Conservation (phyloP, 257 asterid genomes). For the Galeopsis tetrahit region DNA sequence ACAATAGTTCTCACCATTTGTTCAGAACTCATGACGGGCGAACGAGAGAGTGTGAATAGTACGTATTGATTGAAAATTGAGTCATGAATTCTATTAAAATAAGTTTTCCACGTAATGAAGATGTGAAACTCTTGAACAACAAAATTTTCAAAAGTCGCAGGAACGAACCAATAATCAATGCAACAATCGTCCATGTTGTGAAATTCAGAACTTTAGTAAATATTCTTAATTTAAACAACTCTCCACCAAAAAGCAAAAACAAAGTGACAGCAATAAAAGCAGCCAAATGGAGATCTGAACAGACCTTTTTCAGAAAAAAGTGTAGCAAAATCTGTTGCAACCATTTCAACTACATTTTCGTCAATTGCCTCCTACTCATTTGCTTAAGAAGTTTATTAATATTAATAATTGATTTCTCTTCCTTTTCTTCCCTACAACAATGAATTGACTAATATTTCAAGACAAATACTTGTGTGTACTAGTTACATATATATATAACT, state of each 20-base stretch:
- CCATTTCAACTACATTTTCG: too few relatives aligned
- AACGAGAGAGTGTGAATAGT: constrained; percentile 70
- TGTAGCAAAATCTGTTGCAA: too few relatives aligned
- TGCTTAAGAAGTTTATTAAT: too few relatives aligned
- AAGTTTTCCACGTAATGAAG: constrained; percentile 82
- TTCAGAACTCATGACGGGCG: constrained; percentile 74
- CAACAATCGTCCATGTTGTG: constrained; percentile 69
- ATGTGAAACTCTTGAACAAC: constrained; percentile 78
- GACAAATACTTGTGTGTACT: too few relatives aligned
- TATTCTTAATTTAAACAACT: constrained; percentile 42
- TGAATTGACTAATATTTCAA: too few relatives aligned
- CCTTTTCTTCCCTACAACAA: too few relatives aligned
- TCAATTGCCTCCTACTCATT: too few relatives aligned
- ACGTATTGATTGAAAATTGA: constrained; percentile 85
- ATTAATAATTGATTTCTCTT: too few relatives aligned
- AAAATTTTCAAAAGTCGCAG: constrained; percentile 86
- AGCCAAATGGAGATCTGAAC: constrained; percentile 75
- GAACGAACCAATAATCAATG: constrained; percentile 71
- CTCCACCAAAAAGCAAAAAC: constrained; percentile 59
- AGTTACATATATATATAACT: too few relatives aligned
- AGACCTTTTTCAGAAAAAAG: too few relatives aligned
- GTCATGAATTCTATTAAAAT: constrained; percentile 92
- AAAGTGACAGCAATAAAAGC: constrained; percentile 71
- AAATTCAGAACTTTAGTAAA: constrained; percentile 51
- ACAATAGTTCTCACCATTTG: constrained; percentile 57